Evolutionary conservation across 192 early-diverging fungal genomes (phyloP).

Genomic region (Podila clonocystis): DNA sequence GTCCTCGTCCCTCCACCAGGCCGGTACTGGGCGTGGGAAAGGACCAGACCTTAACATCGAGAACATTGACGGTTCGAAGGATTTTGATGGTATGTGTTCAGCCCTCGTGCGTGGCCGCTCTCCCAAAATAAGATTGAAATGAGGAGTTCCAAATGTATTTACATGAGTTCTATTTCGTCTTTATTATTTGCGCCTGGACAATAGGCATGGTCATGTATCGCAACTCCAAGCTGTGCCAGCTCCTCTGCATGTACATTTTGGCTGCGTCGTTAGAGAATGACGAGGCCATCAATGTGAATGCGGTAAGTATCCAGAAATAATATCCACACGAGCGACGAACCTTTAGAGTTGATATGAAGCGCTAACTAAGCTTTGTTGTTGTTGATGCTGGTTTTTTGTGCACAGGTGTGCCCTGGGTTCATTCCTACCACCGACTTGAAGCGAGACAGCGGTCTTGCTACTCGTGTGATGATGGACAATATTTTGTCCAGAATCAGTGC

Average conservation of each 20-base stretch:
- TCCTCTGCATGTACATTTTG: slow-evolving; percentile 22
- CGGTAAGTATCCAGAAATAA: slow-evolving; percentile 3
- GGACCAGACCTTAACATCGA: slow-evolving; percentile 46
- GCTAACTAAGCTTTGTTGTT: not conserved
- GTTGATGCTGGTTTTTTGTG: not conserved
- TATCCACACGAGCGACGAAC: too few species aligned
- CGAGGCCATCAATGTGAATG: slow-evolving; percentile 25
- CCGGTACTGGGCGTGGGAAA: slow-evolving; percentile 31
- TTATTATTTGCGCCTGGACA: too few species aligned
- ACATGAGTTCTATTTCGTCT: not conserved
- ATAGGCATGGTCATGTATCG: slow-evolving; percentile 38
- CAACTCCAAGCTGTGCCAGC: slow-evolving; percentile 47
- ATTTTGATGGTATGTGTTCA: slow-evolving; percentile 26
- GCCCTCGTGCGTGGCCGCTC: not conserved
- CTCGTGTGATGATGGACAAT: slow-evolving; percentile 37
- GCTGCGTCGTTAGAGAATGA: slow-evolving; percentile 16
- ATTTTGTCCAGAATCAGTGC: slow-evolving; percentile 35
- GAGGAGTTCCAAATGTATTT: not conserved
- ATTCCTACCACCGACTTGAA: slow-evolving; percentile 46
- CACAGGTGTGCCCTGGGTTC: slow-evolving; percentile 46
- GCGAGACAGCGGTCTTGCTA: slow-evolving; percentile 35
- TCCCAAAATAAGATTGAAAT: not conserved
- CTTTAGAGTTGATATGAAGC: not conserved
- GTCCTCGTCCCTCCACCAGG: slow-evolving; percentile 42
- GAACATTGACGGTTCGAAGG: slow-evolving; percentile 32